Conservation (phyloP, 2,329 filamentous ascomycete genomes). For the Colletotrichum tofieldiae region DNA sequence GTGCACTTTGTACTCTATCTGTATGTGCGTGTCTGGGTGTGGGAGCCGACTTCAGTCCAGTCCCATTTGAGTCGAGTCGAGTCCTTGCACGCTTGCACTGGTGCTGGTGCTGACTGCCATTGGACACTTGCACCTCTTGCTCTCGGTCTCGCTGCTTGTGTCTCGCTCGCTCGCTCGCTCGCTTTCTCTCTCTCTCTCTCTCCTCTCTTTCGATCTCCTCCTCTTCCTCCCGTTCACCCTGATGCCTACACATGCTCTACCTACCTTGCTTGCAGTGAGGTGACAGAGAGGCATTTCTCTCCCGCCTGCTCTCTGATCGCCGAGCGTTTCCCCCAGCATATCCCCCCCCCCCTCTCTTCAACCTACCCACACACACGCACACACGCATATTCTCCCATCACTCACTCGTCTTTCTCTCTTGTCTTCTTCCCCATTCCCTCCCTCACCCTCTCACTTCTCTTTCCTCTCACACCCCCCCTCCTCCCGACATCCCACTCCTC, state of each 20-base stretch:
- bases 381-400: neutral
- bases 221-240: neutral
- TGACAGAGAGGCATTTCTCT: neutral
- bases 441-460: constrained; percentile 9
- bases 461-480: constrained; percentile 11
- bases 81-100: constrained; percentile 1
- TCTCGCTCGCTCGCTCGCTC: neutral
- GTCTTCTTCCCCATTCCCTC: neutral
- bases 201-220: neutral
- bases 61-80: neutral
- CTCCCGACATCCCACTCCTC: constrained; percentile 8
- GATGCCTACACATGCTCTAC: neutral
- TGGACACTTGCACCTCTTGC: neutral
- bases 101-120: neutral
- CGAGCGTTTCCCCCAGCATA: constrained; percentile 28
- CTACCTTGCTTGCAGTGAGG: neutral
- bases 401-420: constrained; percentile 2
- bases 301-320: constrained; percentile 25
- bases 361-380: constrained; percentile 7
- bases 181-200: neutral
- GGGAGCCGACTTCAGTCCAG: neutral
- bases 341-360: neutral
- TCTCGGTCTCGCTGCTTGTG: neutral
- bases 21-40: neutral
- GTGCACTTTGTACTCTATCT: neutral